Evolutionary conservation across 768 basidiomycete genomes (phyloP), one percentile per base, ranked within the genome.

Genomic region (Megacollybia marginata): DNA sequence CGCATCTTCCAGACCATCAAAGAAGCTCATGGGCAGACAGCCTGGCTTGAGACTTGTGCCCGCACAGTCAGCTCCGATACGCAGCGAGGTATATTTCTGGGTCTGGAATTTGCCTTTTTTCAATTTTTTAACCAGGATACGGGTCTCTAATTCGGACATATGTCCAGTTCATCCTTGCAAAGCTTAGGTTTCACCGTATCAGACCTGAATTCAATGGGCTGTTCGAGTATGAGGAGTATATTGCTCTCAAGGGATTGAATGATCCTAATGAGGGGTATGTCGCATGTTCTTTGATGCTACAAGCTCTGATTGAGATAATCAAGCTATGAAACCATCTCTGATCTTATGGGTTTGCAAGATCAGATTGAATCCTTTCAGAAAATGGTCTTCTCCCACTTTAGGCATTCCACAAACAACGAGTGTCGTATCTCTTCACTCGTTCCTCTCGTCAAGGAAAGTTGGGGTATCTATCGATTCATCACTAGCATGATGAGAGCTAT

Each of bases 291-390:
- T 49, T 31, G 31, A 48, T 16, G n/a, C 45, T 34, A 9, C 46
- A 54, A 44, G 13, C 47, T 44, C 52, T 61, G 53, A 56, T 53
- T 48, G 23, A 32, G 38, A 42, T 40, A 28, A 42, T 31, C 13
- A 59, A 97, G 95, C 47, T 99, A 96, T 59, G 96, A 99, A 67
- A 98, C 93, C 0, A 99, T 99, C 59, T 85, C 84, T 23, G 96
- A 99, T 65, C 80, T 99, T 33, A 98, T 97, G 96, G 85, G 82
- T 15, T 72, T 99, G 48, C 96, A 99, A 73, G 96, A 99, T 63
- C 93, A 97, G 63, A 98, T 99, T 49, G 96, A 99, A 62, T 89
- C 92, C 4, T 98, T 99, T 73, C 94, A 99, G 63, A 93, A 93
- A 68, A 86, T 95, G 74, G 85, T 97, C 51, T 98, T 99, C 62